Base-by-base conservation (phyloP, 345 rosid species). In the Citrus sp. region DNA sequence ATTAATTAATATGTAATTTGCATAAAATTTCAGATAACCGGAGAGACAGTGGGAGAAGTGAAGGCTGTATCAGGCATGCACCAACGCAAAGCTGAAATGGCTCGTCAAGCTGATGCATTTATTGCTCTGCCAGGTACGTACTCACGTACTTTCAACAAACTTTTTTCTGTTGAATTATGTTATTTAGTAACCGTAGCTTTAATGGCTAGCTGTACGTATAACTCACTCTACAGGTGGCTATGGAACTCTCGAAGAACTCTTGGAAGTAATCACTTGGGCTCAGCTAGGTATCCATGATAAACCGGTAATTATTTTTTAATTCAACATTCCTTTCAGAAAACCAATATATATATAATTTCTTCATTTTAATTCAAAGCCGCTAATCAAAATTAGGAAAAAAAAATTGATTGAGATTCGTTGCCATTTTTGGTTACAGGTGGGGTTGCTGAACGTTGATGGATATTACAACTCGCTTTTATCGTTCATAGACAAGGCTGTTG, bases 211-310 rank as follows among this genome's bases (percentile, higher is more conserved):
- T 54, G 8, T 49, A 13, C 14, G 13, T 37, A 16, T 49, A 30
- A 18, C 2, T 40, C 21, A 30, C 49, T 22, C 24, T 12, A 66
- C 85, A 89, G 96, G 97, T 73, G 97, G 97, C 13, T 92, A 90
- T 79, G 97, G 97, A 73, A 92, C 97, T 56, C 72, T 92, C 78
- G 97, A 88, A 82, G 97, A 92, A 69, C 87, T 92, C 51, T 64
- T 92, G 71, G 97, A 92, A 75, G 94, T 90, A 67, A 92, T 92
- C 85, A 87, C 97, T 1, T 92, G 97, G 97, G 94, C 97, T 73
- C 94, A 92, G 42, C 84, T 92, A 6, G 94, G 94, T 38, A 92
- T 92, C 80, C 97, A 90, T 77, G 89, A 89, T 21, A 90, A 90
- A 79, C 94, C 97, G 76, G 97, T 92, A 71, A 70, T 21, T 25